Conservation (phyloP, 2,329 filamentous ascomycete genomes). For the Trichoderma afroharzianum region DNA sequence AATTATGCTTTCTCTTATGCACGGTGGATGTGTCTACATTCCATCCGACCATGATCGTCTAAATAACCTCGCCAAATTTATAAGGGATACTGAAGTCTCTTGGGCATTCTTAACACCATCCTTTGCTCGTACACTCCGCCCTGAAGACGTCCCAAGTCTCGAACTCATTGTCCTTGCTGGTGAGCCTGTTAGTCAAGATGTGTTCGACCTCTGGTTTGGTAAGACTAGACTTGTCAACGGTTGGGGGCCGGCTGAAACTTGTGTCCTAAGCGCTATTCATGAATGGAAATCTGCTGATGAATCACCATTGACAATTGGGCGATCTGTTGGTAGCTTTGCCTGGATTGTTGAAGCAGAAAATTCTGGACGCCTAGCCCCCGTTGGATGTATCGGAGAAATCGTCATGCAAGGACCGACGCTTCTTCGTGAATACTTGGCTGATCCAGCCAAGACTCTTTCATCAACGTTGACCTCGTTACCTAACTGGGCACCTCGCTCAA, state of each 20-base stretch:
- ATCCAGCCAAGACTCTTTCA: constrained; percentile 5
- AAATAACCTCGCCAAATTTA: not conserved
- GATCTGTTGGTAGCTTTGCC: constrained; percentile 2
- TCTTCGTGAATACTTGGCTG: constrained; percentile 15
- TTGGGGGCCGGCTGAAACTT: constrained; percentile 18
- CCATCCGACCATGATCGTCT: constrained; percentile 16
- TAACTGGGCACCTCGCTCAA: not conserved
- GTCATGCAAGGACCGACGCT: constrained; percentile 16
- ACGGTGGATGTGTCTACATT: constrained; percentile 18
- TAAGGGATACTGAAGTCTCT: constrained; percentile 2
- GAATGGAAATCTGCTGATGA: constrained; percentile 15
- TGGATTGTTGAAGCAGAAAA: constrained; percentile 14
- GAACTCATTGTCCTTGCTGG: constrained; percentile 17
- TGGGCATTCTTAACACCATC: constrained; percentile 19
- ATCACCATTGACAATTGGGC: constrained; percentile 13
- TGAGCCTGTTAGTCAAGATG: constrained; percentile 12
- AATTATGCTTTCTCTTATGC: constrained; percentile 12
- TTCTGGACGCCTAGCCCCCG: not conserved
- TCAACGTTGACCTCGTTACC: constrained; percentile 1
- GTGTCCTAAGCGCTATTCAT: constrained; percentile 7
- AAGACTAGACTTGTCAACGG: constrained; percentile 12
- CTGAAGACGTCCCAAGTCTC: constrained; percentile 8
- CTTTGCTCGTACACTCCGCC: constrained; percentile 21
- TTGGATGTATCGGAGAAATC: constrained; percentile 15
- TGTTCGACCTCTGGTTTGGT: constrained; percentile 15